Evolutionary conservation across 2,329 filamentous ascomycete species (phyloP).

Genomic region (Malbranchea zuffiana): DNA sequence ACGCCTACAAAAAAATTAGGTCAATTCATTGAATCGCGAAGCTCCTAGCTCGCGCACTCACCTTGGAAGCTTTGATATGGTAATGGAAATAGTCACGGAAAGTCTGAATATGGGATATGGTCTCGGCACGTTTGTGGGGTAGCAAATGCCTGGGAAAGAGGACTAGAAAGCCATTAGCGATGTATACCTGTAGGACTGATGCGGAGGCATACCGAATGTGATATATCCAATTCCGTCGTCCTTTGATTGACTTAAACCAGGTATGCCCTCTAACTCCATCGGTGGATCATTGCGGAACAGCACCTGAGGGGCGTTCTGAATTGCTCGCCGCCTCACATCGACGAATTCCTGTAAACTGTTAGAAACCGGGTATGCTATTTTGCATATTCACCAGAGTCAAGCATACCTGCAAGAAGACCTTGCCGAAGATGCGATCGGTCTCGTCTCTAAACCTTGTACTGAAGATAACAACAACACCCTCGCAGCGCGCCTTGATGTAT

Average conservation of each 20-base stretch:
- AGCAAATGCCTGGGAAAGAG: constrained; percentile 93
- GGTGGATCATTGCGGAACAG: constrained; percentile 91
- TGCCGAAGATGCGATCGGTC: constrained; percentile 93
- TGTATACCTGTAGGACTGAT: constrained; percentile 12
- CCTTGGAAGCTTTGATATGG: constrained; percentile 98
- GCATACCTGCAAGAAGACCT: constrained; percentile 75
- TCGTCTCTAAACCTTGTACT: constrained; percentile 97
- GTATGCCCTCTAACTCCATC: constrained; percentile 76
- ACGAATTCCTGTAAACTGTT: constrained; percentile 61
- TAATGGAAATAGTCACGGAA: constrained; percentile 99
- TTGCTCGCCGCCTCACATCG: constrained; percentile 79
- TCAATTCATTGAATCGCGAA: not conserved
- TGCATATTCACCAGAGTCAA: not conserved
- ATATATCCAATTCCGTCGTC: constrained; percentile 91
- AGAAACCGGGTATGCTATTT: not conserved
- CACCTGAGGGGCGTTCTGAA: constrained; percentile 97
- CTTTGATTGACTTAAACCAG: constrained; percentile 64
- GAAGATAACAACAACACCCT: constrained; percentile 97
- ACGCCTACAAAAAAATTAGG: constrained; percentile 48
- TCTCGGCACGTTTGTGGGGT: constrained; percentile 77
- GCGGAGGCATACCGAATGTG: constrained; percentile 65
- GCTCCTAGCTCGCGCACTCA: constrained; percentile 22
- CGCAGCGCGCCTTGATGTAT: constrained; percentile 94
- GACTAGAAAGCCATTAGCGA: constrained; percentile 39
- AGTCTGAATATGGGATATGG: constrained; percentile 98